Conservation (phyloP, 768 basidiomycete genomes). For the Mycena alexandri region DNA sequence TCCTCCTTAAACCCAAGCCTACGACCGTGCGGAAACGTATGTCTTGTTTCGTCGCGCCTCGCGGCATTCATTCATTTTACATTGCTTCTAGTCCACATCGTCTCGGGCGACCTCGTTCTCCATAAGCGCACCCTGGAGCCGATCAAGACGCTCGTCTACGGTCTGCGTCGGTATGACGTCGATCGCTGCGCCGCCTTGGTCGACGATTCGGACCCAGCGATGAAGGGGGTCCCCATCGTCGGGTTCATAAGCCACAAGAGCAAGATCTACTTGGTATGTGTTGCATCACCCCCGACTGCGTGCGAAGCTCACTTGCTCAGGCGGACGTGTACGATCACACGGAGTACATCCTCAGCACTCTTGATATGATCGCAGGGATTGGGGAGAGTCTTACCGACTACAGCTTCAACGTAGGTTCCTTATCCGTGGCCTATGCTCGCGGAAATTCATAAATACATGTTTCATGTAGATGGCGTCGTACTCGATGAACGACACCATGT, state of each 20-base stretch:
- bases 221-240: constrained; percentile 48
- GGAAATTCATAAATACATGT: not conserved
- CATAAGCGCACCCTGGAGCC: constrained; percentile 81
- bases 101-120: constrained; percentile 78
- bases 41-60: constrained; percentile 39
- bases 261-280: constrained; percentile 73
- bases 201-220: constrained; percentile 44
- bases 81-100: constrained; percentile 69
- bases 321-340: constrained; percentile 82
- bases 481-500: constrained; percentile 78
- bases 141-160: constrained; percentile 74
- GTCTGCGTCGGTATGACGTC: constrained; percentile 73
- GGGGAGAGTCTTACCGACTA: constrained; percentile 78
- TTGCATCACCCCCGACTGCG: not conserved
- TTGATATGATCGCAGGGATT: constrained; percentile 78
- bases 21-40: constrained; percentile 68
- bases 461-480: constrained; percentile 66
- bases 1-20: constrained; percentile 71
- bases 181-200: constrained; percentile 68
- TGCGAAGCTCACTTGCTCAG: constrained; percentile 47
- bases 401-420: constrained; percentile 71
- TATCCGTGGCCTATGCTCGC: constrained; percentile 5
- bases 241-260: constrained; percentile 71
- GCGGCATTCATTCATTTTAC: not conserved
- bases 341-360: constrained; percentile 71